Conservation (phyloP, 176 grass and related monocot species). For the Oryza rufipogon region DNA sequence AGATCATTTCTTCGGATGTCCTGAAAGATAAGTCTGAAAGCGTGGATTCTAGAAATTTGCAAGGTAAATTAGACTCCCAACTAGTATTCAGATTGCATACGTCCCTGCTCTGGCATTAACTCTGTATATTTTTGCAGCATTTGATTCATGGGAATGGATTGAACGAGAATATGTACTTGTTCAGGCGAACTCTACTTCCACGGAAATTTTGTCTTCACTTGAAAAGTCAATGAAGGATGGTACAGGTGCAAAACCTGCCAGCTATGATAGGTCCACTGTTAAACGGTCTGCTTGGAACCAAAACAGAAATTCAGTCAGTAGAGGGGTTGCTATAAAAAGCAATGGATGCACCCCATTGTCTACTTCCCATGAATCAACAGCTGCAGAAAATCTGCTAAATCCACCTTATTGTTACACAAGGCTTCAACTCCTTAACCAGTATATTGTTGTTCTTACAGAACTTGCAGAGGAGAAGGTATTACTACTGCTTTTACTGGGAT, state of each 20-base stretch:
- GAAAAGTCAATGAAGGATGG: slow-evolving; percentile 50
- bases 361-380: slow-evolving; percentile 12
- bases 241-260: slow-evolving; percentile 37
- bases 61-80: slow-evolving; percentile 31
- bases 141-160: slow-evolving; percentile 76
- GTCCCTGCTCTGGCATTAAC: slow-evolving; percentile 31
- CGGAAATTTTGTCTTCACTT: slow-evolving; percentile 51
- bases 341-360: slow-evolving; percentile 33
- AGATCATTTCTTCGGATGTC: slow-evolving; percentile 34
- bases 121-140: slow-evolving; percentile 48
- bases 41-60: slow-evolving; percentile 34
- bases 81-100: slow-evolving; percentile 16
- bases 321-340: slow-evolving; percentile 27
- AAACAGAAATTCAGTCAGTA: slow-evolving; percentile 30
- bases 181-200: slow-evolving; percentile 51
- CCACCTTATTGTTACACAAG: slow-evolving; percentile 47
- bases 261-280: slow-evolving; percentile 29
- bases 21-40: slow-evolving; percentile 41
- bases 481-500: slow-evolving; percentile 35
- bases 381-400: slow-evolving; percentile 45
- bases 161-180: slow-evolving; percentile 74
- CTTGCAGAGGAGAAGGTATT: slow-evolving; percentile 66
- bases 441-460: slow-evolving; percentile 58
- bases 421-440: slow-evolving; percentile 60
- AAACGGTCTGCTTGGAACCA: slow-evolving; percentile 41